Evolutionary conservation across 2,329 filamentous ascomycete genomes (phyloP).

Genomic region (Botrytis fragariae): DNA sequence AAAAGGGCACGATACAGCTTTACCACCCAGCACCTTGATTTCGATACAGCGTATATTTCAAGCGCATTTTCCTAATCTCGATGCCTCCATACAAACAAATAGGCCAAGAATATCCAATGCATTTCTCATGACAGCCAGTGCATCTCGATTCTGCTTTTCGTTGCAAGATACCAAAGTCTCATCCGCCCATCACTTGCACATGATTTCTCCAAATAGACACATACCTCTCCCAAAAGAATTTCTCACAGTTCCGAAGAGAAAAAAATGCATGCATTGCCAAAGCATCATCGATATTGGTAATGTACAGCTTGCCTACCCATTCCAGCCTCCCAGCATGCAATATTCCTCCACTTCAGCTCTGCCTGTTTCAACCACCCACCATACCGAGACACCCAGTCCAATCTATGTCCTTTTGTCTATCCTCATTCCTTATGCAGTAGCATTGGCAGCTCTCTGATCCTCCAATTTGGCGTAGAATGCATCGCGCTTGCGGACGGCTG

Average conservation of each 20-base stretch:
- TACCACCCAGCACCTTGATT: not conserved
- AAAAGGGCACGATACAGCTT: not conserved
- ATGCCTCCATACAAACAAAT: not conserved
- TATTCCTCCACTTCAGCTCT: not conserved
- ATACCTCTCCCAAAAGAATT: not conserved
- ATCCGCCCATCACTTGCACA: not conserved
- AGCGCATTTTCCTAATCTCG: not conserved
- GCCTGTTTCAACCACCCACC: not conserved
- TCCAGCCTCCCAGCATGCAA: conserved; percentile 10
- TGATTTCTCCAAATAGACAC: not conserved
- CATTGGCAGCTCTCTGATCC: conserved; percentile 40
- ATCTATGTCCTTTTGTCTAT: conserved; percentile 17
- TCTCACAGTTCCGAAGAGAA: not conserved
- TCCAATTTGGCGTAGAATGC: conserved; percentile 44
- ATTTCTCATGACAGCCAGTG: not conserved
- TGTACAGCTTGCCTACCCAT: conserved; percentile 35
- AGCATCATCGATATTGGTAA: conserved; percentile 33
- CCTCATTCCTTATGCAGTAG: conserved; percentile 29
- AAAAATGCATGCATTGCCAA: conserved; percentile 34
- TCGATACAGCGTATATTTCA: not conserved
- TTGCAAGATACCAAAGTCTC: not conserved
- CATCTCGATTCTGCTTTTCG: too few species aligned
- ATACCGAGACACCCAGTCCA: not conserved
- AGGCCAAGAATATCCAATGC: not conserved
- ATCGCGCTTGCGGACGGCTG: conserved; percentile 42